Conservation (phyloP, 768 basidiomycete genomes). For the Cystofilobasidium macerans region DNA sequence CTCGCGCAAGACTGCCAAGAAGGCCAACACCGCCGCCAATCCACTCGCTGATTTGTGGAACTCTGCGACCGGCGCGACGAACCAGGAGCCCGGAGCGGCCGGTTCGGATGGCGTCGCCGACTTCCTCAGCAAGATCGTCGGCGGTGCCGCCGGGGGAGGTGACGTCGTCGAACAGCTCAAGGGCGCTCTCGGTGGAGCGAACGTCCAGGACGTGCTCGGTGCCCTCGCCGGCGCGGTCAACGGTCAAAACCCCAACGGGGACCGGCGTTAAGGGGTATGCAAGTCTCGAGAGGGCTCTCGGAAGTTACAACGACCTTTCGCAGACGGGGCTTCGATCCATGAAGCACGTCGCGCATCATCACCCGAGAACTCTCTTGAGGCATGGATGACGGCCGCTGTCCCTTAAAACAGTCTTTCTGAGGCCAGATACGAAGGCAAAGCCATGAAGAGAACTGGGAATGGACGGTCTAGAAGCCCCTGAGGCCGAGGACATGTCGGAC, state of each 20-base stretch:
- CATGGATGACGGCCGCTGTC: too few species aligned
- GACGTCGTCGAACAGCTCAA: not conserved
- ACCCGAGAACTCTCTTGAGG: too few species aligned
- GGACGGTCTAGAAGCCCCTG: constrained; percentile 41
- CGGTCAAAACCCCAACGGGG: not conserved
- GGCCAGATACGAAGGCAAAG: too few species aligned
- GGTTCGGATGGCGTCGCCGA: not conserved
- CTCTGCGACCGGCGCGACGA: not conserved
- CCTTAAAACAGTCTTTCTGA: too few species aligned
- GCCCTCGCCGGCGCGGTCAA: not conserved
- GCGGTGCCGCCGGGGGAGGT: not conserved
- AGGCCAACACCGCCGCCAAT: not conserved
- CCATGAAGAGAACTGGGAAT: too few species aligned
- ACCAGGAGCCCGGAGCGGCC: not conserved
- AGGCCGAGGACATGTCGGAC: constrained; percentile 83
- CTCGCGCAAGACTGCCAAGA: not conserved
- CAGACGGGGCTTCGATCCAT: too few species aligned
- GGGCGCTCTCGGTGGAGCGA: not conserved
- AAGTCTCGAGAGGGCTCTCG: too few species aligned
- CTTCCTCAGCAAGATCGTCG: not conserved
- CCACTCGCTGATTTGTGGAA: not conserved
- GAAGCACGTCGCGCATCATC: too few species aligned
- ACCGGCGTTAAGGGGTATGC: not conserved
- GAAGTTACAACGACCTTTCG: too few species aligned
- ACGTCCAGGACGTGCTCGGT: not conserved